phyloP scores from a whole-genome alignment of 352 stramenopile species.

The Phytophthora citrophthora region DNA sequence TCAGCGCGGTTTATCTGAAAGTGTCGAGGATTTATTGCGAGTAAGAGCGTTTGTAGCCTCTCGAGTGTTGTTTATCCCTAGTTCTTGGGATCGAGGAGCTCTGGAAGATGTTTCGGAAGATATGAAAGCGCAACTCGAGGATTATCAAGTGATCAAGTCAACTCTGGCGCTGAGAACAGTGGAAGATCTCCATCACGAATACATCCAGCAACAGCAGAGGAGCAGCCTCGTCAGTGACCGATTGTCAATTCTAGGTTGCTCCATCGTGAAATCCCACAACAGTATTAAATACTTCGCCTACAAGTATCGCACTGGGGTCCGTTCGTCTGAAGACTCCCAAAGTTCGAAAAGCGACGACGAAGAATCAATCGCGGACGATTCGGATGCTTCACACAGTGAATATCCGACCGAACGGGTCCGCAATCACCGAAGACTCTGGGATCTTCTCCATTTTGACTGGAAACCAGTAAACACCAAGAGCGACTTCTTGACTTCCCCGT shows the following conservation, averaged over 20 bases:
- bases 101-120: slow-evolving; percentile 40
- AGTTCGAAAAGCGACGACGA: slow-evolving; percentile 27
- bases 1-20: slow-evolving; percentile 47
- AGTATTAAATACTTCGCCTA: slow-evolving; percentile 67
- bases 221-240: neutral
- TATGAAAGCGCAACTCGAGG: slow-evolving; percentile 46
- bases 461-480: slow-evolving; percentile 13
- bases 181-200: slow-evolving; percentile 41
- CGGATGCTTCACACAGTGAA: slow-evolving; percentile 12
- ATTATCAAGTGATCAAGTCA: slow-evolving; percentile 61
- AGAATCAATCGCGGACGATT: slow-evolving; percentile 7
- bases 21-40: slow-evolving; percentile 58
- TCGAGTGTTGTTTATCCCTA: slow-evolving; percentile 58
- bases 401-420: slow-evolving; percentile 20
- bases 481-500: slow-evolving; percentile 34
- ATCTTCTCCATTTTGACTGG: slow-evolving; percentile 11
- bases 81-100: slow-evolving; percentile 46
- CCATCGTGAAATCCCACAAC: slow-evolving; percentile 58
- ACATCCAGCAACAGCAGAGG: slow-evolving; percentile 20
- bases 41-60: slow-evolving; percentile 50
- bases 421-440: neutral
- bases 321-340: slow-evolving; percentile 14
- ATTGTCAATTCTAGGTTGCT: slow-evolving; percentile 36
- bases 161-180: slow-evolving; percentile 54
- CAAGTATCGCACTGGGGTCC: slow-evolving; percentile 28